Evolutionary conservation across 805 yeast species (phyloP).

Genomic region (Brettanomyces custersianus): DNA sequence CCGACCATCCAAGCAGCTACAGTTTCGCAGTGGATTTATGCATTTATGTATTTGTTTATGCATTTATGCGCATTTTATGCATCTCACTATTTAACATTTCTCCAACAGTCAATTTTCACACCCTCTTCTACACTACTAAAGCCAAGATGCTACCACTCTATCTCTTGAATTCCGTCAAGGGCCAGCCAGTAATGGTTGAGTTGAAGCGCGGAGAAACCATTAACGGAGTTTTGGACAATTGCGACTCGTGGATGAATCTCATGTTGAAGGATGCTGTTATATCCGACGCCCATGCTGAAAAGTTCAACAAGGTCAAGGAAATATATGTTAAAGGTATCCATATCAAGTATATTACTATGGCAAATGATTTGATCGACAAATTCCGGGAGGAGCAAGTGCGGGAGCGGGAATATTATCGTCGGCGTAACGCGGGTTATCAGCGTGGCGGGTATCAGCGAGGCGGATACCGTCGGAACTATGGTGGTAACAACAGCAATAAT

Average conservation of each 20-base stretch:
- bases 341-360: conserved; percentile 68
- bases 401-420: conserved; percentile 21
- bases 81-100: too few species aligned
- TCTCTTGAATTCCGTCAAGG: conserved; percentile 82
- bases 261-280: conserved; percentile 71
- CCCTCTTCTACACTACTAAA: too few species aligned
- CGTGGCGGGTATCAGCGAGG: conserved; percentile 15
- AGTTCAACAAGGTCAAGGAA: conserved; percentile 56
- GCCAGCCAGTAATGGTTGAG: conserved; percentile 80
- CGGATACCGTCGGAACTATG: conserved; percentile 17
- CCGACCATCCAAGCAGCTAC: too few species aligned
- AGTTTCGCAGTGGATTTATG: too few species aligned
- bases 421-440: conserved; percentile 13
- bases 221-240: conserved; percentile 73
- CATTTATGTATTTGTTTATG: too few species aligned
- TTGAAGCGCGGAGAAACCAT: conserved; percentile 86
- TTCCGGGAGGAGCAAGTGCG: conserved; percentile 55
- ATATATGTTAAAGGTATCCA: conserved; percentile 80
- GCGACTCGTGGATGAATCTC: conserved; percentile 95
- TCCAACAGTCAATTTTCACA: too few species aligned
- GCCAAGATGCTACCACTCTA: conserved; percentile 76
- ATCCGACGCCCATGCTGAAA: conserved; percentile 51
- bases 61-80: too few species aligned
- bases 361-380: conserved; percentile 67
- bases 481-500: conserved; percentile 18